Conservation (phyloP, 1,284 basidiomycete genomes). For the Coniophora puteana region DNA sequence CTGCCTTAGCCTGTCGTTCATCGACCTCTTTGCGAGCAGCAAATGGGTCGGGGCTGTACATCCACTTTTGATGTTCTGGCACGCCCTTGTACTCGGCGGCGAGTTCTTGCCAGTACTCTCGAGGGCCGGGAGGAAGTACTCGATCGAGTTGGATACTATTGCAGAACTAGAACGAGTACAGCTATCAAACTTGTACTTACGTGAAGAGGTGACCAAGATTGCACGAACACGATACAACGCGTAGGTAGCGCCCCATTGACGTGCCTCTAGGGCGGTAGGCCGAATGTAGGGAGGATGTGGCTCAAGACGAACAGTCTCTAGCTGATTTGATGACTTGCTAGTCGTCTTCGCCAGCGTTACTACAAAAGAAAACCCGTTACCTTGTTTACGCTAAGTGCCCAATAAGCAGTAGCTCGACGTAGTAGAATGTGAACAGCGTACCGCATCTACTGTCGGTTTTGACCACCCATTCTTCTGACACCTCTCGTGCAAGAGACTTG, state of each 20-base stretch:
- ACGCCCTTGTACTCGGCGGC: slow-evolving; percentile 66
- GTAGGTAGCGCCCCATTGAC: slow-evolving; percentile 87
- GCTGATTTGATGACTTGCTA: slow-evolving; percentile 68
- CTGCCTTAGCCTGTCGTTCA: slow-evolving; percentile 56
- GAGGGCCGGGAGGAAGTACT: slow-evolving; percentile 75
- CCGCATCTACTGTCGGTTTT: slow-evolving; percentile 70
- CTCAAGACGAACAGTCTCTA: slow-evolving; percentile 68
- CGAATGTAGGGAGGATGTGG: slow-evolving; percentile 67
- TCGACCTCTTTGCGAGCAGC: slow-evolving; percentile 66
- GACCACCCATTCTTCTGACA: slow-evolving; percentile 89
- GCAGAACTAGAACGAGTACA: slow-evolving; percentile 53
- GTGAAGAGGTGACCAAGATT: neutral
- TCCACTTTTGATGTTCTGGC: slow-evolving; percentile 76
- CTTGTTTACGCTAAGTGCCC: slow-evolving; percentile 37
- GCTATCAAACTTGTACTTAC: slow-evolving; percentile 11
- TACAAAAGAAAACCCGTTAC: slow-evolving; percentile 54
- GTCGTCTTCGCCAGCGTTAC: slow-evolving; percentile 63
- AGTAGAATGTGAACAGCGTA: slow-evolving; percentile 30
- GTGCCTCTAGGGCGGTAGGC: slow-evolving; percentile 68
- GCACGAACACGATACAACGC: slow-evolving; percentile 78
- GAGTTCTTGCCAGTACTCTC: slow-evolving; percentile 82
- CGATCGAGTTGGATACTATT: slow-evolving; percentile 76
- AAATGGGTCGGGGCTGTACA: slow-evolving; percentile 86
- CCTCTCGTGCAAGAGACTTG: slow-evolving; percentile 77
- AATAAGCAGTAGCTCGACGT: slow-evolving; percentile 5